Evolutionary conservation across 306 rosid species (phyloP), one percentile per base, ranked within the genome.

Genomic region (Argentina anserina): DNA sequence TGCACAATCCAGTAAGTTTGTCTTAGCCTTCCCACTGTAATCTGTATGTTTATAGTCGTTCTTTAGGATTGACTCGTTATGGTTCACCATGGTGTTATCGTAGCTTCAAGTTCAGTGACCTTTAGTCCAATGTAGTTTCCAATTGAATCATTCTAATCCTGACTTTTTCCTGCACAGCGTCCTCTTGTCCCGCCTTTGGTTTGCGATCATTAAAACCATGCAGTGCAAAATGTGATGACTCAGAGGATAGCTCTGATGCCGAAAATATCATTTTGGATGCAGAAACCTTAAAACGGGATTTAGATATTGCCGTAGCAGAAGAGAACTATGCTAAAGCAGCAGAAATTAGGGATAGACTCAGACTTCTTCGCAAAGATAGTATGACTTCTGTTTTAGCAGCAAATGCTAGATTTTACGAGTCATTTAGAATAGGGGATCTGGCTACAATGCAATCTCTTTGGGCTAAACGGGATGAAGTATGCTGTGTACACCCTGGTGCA

Each of bases 251-350:
- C 65, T 76, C 80, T 81, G 77, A 84, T 7, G 59, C 84, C 5
- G 92, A 90, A 39, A 81, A 82, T 77, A 39, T 82, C 65, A 79
- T 83, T 77, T 47, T 84, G 59, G 88, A 90, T 79, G 93, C 80
- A 26, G 80, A 85, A 65, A 76, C 86, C 14, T 83, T 94, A 63
- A 90, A 78, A 85, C 87, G 71, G 76, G 95, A 91, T 63, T 85
- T 91, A 12, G 81, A 84, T 68, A 79, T 66, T 53, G 97, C 98
- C 58, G 86, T 94, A 71, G 85, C 92, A 31, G 95, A 86, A 75
- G 97, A 94, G 84, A 86, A 94, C 78, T 94, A 94, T 66, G 78
- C 82, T 2, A 84, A 80, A 84, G 98, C 98, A 37, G 97, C 97
- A 69, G 61, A 84, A 79, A 90, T 93, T 65, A 84, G 96, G 75